Base-by-base conservation (phyloP, 2,329 filamentous ascomycete genomes). In the Zasmidium angulare region DNA sequence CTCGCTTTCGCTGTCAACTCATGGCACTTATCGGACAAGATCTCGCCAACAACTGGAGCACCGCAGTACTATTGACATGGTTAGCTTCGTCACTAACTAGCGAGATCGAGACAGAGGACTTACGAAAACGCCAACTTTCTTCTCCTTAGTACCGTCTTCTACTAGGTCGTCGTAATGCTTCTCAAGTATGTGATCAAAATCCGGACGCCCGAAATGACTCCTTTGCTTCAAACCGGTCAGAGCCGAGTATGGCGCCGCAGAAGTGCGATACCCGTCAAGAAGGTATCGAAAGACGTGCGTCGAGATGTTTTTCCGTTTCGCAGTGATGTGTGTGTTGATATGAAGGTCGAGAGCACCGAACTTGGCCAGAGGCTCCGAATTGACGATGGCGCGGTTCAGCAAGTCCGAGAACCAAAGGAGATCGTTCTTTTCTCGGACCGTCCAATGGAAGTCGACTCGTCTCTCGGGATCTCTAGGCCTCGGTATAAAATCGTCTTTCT, bases 401-500 rank as follows among this genome's bases (percentile, higher is more conserved):
- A 85, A 77, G 63, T 83, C 79, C 0, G 82, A 83, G 53, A 86
- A 81, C 83, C 83, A 85, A 2, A 82, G 74, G 0, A 86, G 76
- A 53, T 82, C 77, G 69, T 84, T 84, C 57, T 78, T 77, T 50
- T 85, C 82, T 21, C 82, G 81, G 0, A 85, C 82, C 63, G 82
- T 83, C 83, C 84, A 86, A 70, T 86, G 82, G 59, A 86, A 85
- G 65, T 86, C 83, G 1, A 84, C 79, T 2, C 82, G 77, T 31
- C 82, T 21, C 36, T 56, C 36, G 46, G 62, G 54, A 31, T 58
- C 54, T 9, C 36, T 7, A 43, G 36, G 36, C 14, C 50, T 11
- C 11, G 11, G 14, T 14, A 26, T 12, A 3, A 23, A 2, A 2
- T 3, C 12, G 24, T 40, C 26, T 10, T 49, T 49, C 22, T 49